Evolutionary conservation across 768 basidiomycete species (phyloP), one percentile per base, ranked within the genome.

Genomic region (Russula vinacea): DNA sequence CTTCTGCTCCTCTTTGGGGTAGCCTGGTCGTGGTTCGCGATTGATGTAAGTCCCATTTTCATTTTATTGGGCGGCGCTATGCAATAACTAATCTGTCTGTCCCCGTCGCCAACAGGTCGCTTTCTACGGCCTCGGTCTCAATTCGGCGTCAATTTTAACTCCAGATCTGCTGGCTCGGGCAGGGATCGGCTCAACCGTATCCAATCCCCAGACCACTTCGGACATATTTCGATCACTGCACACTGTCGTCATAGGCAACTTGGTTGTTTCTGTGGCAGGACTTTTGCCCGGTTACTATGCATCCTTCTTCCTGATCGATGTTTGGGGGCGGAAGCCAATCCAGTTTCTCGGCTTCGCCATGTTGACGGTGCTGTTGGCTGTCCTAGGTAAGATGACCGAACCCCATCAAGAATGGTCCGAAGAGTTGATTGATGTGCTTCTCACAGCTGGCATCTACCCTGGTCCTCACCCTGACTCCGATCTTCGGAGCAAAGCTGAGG

Each of bases 121-220:
- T 7, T 94, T 90, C 77, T 94, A 94, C 73, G 92, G 92, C 62
- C 81, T 96, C 42, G 88, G 90, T 59, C 83, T 96, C 58, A 95
- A 94, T 76, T 89, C 85, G 2, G 79, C 83, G 37, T 83, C 85
- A 71, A 88, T 94, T 67, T 79, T 95, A 60, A 73, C 78, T 60
- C 83, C 88, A 22, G 89, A 17, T 0, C 47, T 65, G 42, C 59
- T 65, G 11, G 37, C 26, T 13, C 49, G 4, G 1, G 64, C 93
- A 70, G 85, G 86, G 33, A 90, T 88, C 72, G 91, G 90, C 56
- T 72, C 73, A 9, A 68, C 70, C 10, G 71, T 65, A 13, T 74
- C 83, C 17, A 4, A 62, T 16, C 68, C 72, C 78, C 79, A 45
- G 67, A 74, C 37, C 71, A 60, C 44, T 0, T 32, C 40, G 5